These are phyloP conservation scores for Trichophyton mentagrophytes DNA, from an alignment of 2,329 filamentous ascomycete genomes.

Conservation along the genomic window DNA sequence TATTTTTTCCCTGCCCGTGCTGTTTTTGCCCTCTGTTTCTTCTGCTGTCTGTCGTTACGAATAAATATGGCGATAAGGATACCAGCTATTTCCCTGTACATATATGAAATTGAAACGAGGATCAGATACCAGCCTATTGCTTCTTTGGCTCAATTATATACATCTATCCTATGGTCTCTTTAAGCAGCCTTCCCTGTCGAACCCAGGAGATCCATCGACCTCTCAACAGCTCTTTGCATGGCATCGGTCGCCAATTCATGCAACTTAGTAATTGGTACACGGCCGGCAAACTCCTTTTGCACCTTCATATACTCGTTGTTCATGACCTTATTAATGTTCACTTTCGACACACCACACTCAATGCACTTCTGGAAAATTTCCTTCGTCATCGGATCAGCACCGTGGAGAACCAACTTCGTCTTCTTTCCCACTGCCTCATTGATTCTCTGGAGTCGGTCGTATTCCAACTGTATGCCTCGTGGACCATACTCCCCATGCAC, in stretches of 20 bases:
- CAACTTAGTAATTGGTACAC: conserved; percentile 40
- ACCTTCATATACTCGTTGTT: conserved; percentile 39
- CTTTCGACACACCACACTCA: conserved; percentile 41
- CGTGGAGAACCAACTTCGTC: conserved; percentile 42
- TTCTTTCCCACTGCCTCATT: conserved; percentile 35
- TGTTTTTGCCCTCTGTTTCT: neutral
- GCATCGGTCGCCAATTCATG: conserved; percentile 43
- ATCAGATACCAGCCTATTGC: neutral
- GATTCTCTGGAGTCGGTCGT: conserved; percentile 40
- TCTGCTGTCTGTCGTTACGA: neutral
- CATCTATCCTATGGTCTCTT: neutral
- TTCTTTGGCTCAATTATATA: neutral
- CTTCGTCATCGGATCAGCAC: conserved; percentile 44
- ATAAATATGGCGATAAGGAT: too few species aligned
- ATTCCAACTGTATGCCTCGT: conserved; percentile 50
- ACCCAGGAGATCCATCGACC: conserved; percentile 41
- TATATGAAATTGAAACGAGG: conserved; percentile 1
- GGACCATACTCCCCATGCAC: conserved; percentile 62
- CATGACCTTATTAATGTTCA: conserved; percentile 49
- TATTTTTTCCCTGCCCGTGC: neutral
- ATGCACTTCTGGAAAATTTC: conserved; percentile 45
- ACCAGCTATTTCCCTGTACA: neutral
- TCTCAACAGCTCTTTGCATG: conserved; percentile 45
- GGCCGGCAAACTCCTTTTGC: conserved; percentile 38
- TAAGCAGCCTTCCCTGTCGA: conserved; percentile 26